Conservation (phyloP, 306 rosid genomes). For the Trifolium dubium region DNA sequence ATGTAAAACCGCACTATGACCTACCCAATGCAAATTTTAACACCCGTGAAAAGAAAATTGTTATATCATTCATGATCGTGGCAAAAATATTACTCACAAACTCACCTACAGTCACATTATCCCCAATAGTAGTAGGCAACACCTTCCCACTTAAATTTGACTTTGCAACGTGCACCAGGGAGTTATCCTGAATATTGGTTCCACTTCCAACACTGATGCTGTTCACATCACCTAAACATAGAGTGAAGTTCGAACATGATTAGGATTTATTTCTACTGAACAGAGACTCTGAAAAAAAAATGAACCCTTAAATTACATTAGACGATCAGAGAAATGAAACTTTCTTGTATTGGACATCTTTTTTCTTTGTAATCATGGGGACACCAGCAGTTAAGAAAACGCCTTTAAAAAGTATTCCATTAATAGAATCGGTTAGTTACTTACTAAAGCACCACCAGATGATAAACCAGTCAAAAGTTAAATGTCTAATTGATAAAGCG, state of each 20-base stretch:
- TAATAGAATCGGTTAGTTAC: not conserved
- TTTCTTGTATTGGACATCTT: not conserved
- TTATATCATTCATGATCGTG: constrained; percentile 28
- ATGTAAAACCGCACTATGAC: constrained; percentile 88
- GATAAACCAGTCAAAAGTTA: not conserved
- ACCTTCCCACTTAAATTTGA: constrained; percentile 92
- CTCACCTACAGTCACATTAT: constrained; percentile 94
- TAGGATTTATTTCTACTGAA: not conserved
- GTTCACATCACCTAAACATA: constrained; percentile 78
- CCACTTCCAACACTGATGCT: constrained; percentile 86
- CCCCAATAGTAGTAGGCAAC: constrained; percentile 81
- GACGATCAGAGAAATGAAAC: constrained; percentile 16
- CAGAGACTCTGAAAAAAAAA: not conserved
- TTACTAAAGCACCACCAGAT: constrained; percentile 9
- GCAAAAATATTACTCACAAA: constrained; percentile 3
- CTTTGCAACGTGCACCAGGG: constrained; percentile 93
- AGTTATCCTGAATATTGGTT: constrained; percentile 94
- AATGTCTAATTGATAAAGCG: constrained; percentile 9
- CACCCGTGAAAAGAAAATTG: not conserved
- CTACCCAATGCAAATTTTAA: constrained; percentile 46
- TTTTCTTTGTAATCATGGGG: not conserved
- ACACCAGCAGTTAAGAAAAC: not conserved
- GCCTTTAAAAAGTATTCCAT: not conserved
- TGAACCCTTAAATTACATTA: constrained; percentile 7
- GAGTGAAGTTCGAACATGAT: constrained; percentile 10